Conservation (phyloP, 768 basidiomycete genomes). For the Hygrophoropsis aurantiaca region DNA sequence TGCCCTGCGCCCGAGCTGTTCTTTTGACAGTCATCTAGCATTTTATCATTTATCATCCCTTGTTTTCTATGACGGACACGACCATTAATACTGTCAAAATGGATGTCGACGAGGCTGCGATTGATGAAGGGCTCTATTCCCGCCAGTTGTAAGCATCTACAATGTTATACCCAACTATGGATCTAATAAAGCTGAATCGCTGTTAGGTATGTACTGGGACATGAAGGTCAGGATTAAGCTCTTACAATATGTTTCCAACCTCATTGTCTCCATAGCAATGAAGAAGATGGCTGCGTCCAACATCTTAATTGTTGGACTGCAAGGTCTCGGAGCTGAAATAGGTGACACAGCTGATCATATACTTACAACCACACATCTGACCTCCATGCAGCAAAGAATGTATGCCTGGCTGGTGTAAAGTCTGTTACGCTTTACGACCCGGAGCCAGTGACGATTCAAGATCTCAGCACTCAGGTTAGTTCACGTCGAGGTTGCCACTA, state of each 20-base stretch:
- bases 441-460: constrained; percentile 80
- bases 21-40: no score
- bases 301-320: constrained; percentile 88
- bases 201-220: constrained; percentile 87
- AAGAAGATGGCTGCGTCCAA: constrained; percentile 98
- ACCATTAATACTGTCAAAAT: constrained; percentile 49
- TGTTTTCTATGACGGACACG: constrained; percentile 40
- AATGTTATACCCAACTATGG: constrained; percentile 12
- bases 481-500: constrained; percentile 2
- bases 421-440: constrained; percentile 96
- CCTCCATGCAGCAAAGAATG: constrained; percentile 75
- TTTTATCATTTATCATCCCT: no score
- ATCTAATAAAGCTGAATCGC: constrained; percentile 15
- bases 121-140: constrained; percentile 93
- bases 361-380: constrained; percentile 1
- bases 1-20: no score
- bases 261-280: constrained; percentile 71
- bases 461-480: constrained; percentile 88
- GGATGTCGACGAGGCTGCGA: constrained; percentile 85
- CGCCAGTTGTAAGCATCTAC: constrained; percentile 75
- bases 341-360: constrained; percentile 52
- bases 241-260: not conserved
- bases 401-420: constrained; percentile 94
- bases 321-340: constrained; percentile 94
- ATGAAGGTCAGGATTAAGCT: constrained; percentile 69